phyloP scores from a whole-genome alignment of 2,329 filamentous ascomycete species.

The Trichoderma atroviride region DNA sequence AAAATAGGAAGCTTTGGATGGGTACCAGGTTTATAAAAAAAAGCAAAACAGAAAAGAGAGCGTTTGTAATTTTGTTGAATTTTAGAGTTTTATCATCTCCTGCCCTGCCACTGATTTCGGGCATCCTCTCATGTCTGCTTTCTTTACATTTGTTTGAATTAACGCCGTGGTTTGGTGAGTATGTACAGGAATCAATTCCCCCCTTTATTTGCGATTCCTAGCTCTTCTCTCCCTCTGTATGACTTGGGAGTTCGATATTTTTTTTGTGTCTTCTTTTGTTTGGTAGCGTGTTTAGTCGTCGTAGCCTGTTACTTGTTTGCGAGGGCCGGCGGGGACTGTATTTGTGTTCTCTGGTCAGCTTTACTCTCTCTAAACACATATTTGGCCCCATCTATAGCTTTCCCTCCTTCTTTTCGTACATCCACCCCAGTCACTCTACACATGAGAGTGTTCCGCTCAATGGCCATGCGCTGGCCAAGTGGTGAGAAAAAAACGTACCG shows the following conservation, averaged over 20 bases:
- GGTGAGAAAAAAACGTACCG: slow-evolving; percentile 59
- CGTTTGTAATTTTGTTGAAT: not conserved
- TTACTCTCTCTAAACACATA: not conserved
- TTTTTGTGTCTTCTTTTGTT: not conserved
- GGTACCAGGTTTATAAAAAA: not conserved
- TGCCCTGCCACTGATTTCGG: not conserved
- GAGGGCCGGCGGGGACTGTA: slow-evolving; percentile 59
- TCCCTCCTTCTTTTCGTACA: not conserved
- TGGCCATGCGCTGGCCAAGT: not conserved
- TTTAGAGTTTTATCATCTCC: not conserved
- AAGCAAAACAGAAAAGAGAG: not conserved
- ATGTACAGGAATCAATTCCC: slow-evolving; percentile 10
- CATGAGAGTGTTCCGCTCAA: not conserved
- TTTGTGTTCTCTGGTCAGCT: slow-evolving; percentile 33
- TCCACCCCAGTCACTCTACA: not conserved
- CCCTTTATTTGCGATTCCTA: not conserved
- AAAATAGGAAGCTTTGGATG: not conserved
- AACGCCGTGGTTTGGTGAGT: slow-evolving; percentile 19
- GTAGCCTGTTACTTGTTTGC: slow-evolving; percentile 63
- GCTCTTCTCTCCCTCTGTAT: slow-evolving; percentile 2
- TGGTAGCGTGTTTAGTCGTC: slow-evolving; percentile 50
- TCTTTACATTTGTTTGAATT: slow-evolving; percentile 6
- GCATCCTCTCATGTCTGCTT: not conserved
- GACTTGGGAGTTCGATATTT: slow-evolving; percentile 8
- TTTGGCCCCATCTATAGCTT: slow-evolving; percentile 15